A percentile compares a stretch with the other conserved stretches of the same genome.
phyloP scores from a whole-genome alignment of 2,329 filamentous ascomycete species.

The Botrytis cinerea region DNA sequence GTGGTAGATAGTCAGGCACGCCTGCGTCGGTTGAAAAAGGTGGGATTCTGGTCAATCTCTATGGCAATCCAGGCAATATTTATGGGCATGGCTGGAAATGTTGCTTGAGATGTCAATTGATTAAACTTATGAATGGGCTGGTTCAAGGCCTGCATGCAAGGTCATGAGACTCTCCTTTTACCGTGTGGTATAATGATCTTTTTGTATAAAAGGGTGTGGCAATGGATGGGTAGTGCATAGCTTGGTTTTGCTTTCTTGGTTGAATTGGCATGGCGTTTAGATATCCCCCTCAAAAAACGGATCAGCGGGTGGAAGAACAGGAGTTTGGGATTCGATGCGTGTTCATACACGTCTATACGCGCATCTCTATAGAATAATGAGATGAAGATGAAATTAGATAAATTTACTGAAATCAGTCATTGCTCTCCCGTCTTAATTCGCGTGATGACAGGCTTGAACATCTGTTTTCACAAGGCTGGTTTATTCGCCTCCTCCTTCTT shows the following conservation, averaged over 20 bases:
- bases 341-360: neutral
- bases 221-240: slow-evolving; percentile 5
- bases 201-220: slow-evolving; percentile 8
- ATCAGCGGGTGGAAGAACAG: slow-evolving; percentile 6
- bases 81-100: slow-evolving; percentile 88
- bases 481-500: neutral
- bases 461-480: neutral
- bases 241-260: slow-evolving; percentile 6
- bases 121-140: neutral
- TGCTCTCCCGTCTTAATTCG: neutral
- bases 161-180: slow-evolving; percentile 8
- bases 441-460: neutral
- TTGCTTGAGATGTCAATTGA: slow-evolving; percentile 48
- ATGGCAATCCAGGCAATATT: slow-evolving; percentile 91
- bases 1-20: slow-evolving; percentile 87
- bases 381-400: neutral
- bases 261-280: slow-evolving; percentile 15
- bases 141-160: neutral
- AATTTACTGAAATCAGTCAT: neutral
- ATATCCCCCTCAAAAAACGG: slow-evolving; percentile 17
- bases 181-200: neutral
- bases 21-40: slow-evolving; percentile 86
- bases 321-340: slow-evolving; percentile 1
- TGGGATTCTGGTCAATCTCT: slow-evolving; percentile 93
- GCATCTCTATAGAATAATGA: neutral